Evolutionary conservation across 805 yeast genomes (phyloP), one percentile per base, ranked within the genome.

Genomic region (Candida koratica): DNA sequence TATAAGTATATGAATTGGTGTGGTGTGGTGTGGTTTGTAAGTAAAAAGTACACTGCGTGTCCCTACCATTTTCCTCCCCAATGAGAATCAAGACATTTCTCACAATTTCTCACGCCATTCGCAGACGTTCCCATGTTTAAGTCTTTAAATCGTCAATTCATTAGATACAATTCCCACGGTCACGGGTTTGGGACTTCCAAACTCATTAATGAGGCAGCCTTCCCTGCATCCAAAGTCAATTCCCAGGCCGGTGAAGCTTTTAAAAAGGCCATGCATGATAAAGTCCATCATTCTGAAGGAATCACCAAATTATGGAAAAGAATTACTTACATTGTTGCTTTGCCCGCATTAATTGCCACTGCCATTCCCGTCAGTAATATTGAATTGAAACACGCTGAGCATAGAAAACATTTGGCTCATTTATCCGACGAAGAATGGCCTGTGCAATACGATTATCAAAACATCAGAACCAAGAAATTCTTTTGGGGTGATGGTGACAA

Each of bases 401-500:
- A 93, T 75, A 79, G 93, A 71, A 75, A 73, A 60, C 93, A 84
- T 65, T 68, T 78, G 54, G 68, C 61, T 49, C 81, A 80, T 55
- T 69, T 86, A 40, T 62, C 87, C 22, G 97, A 89, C 61, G 90
- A 82, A 52, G 95, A 89, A 60, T 85, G 95, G 88, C 97, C 97
- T 56, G 69, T 63, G 44, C 93, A 84, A 67, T 85, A 85, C 72
- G 89, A 81, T 53, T 93, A 78, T 79, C 89, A 83, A 75, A 93
- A 93, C 76, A 64, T 88, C 53, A 86, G 97, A 79, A 60, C 63
- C 59, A 81, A 79, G 64, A 81, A 84, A 60, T 90, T 77, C 77
- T 90, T 88, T 82, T 93, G 97, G 97, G 98, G 98, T 60, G 90
- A 93, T 60, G 97, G 98, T 61, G 96, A 89, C 75, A 81, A 85